Evolutionary conservation across 2,329 filamentous ascomycete genomes (phyloP), one percentile per base, ranked within the genome.

Genomic region (Fusarium citri): DNA sequence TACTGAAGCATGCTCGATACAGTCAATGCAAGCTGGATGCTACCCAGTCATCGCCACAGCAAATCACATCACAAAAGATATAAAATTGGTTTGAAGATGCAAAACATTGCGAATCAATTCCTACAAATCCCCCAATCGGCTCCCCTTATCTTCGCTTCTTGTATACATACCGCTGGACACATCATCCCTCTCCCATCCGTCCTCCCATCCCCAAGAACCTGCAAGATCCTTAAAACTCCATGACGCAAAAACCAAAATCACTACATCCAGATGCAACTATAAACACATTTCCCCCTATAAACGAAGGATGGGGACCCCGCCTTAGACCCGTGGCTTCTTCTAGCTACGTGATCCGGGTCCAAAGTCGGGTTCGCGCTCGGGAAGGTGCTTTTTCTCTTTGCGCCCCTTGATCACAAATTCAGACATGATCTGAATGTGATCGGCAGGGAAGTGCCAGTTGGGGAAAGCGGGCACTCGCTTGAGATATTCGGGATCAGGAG

Each of bases 371-470:
- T 91, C 89, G 61, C 87, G 87, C 68, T 91, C 89, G 55, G 87
- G 83, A 61, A 86, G 81, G 75, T 86, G 83, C 80, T 93, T 93
- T 83, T 91, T 91, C 56, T 95, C 93, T 83, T 96, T 97, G 75
- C 92, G 89, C 40, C 90, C 87, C 84, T 97, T 97, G 84, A 97
- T 91, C 73, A 92, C 89, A 80, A 97, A 97, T 78, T 97, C 92
- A 55, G 92, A 91, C 85, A 94, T 91, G 77, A 97, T 89, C 77
- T 94, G 93, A 74, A 98, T 88, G 80, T 98, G 94, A 77, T 98
- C 94, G 74, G 93, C 93, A 2, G 94, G 94, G 85, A 97, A 97
- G 82, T 97, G 94, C 82, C 94, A 95, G 79, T 96, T 94, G 22
- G 94, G 94, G 81, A 97, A 97, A 0, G 94, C 94, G 6, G 94